Evolutionary conservation across 139 green algal species (phyloP).

Genomic region (Picochlorum sp.): DNA sequence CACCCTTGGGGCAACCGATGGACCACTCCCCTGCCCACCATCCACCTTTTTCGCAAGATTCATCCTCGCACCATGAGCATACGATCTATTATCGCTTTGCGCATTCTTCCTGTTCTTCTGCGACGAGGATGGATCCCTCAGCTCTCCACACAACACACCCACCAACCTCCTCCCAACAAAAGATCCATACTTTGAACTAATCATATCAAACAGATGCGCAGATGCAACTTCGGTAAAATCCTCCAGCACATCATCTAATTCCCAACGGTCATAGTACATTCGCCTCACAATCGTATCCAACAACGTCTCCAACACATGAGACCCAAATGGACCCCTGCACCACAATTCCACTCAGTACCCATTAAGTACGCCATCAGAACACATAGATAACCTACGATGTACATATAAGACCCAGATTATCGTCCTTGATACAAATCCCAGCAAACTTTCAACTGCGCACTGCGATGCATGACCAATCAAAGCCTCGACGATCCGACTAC

Average conservation of each 20-base stretch:
- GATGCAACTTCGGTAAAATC: conserved; percentile 7
- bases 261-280: not conserved
- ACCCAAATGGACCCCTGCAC: conserved; percentile 61
- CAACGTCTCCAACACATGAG: conserved; percentile 52
- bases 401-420: conserved; percentile 24
- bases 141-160: conserved; percentile 28
- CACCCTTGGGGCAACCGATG: not conserved
- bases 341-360: not conserved
- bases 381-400: conserved; percentile 14
- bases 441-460: conserved; percentile 18
- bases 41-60: conserved; percentile 1
- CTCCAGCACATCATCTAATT: not conserved
- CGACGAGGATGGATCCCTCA: not conserved
- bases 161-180: conserved; percentile 57
- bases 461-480: conserved; percentile 38
- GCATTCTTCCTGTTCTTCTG: not conserved
- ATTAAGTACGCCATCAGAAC: not conserved
- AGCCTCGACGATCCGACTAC: conserved; percentile 53
- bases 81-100: not conserved
- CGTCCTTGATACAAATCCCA: conserved; percentile 14
- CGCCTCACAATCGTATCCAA: conserved; percentile 25
- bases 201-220: conserved; percentile 34
- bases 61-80: not conserved
- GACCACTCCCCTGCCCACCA: not conserved
- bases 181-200: conserved; percentile 45